A percentile compares a stretch with the other conserved stretches of the same genome.
phyloP scores from a whole-genome alignment of 2,329 filamentous ascomycete genomes.

The Albifimbria verrucaria region DNA sequence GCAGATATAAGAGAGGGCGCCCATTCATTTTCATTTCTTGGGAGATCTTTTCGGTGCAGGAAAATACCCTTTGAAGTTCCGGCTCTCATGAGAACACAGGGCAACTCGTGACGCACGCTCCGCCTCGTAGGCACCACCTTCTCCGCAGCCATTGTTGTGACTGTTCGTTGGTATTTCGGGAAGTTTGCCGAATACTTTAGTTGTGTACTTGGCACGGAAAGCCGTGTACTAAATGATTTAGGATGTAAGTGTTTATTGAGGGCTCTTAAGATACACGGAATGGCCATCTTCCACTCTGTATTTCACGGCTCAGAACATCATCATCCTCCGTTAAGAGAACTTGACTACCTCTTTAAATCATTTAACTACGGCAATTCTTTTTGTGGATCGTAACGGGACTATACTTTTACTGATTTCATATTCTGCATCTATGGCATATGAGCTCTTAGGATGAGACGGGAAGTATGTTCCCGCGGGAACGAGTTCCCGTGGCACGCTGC shows the following conservation, averaged over 20 bases:
- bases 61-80: conserved; percentile 62
- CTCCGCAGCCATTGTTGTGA: background rate
- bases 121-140: background rate
- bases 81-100: conserved; percentile 58
- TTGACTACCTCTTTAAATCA: too few relatives aligned
- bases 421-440: background rate
- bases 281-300: too few relatives aligned
- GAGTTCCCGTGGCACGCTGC: background rate
- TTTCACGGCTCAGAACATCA: too few relatives aligned
- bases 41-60: conserved; percentile 51
- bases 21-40: conserved; percentile 42
- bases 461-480: background rate
- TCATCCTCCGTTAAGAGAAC: too few relatives aligned
- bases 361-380: too few relatives aligned
- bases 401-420: background rate
- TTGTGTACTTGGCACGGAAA: too few relatives aligned
- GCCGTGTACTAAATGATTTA: too few relatives aligned
- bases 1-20: conserved; percentile 47
- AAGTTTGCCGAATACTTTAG: background rate
- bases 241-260: too few relatives aligned
- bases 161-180: background rate
- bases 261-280: too few relatives aligned
- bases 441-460: background rate
- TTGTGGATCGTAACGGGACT: too few relatives aligned
- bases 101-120: conserved; percentile 23